Evolutionary conservation across 2,329 filamentous ascomycete genomes (phyloP), one percentile per base, ranked within the genome.

Genomic region (Magnaporthales sp.): DNA sequence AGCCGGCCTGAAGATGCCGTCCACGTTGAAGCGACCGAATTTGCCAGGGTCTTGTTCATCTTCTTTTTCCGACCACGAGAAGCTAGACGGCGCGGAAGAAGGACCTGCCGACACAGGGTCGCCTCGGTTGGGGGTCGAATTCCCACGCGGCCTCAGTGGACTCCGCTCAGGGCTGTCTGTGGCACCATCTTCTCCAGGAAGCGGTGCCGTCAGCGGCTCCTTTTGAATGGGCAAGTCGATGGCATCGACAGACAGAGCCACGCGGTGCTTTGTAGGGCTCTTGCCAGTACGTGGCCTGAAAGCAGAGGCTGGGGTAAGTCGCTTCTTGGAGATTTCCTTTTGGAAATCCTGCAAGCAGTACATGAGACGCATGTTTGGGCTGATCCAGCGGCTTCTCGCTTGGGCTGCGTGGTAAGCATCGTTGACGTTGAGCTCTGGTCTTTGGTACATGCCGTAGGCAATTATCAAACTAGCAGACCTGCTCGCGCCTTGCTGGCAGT

Each of bases 351-450:
- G 91, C 63, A 96, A 80, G 71, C 92, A 93, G 82, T 95, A 95
- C 83, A 96, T 93, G 70, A 96, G 82, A 71, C 91, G 91, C 92
- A 96, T 96, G 76, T 96, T 96, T 0, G 91, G 91, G 67, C 91
- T 93, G 71, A 96, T 94, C 91, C 92, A 96, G 73, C 84, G 87
- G 76, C 91, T 95, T 78, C 90, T 90, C 66, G 86, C 84, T 77
- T 96, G 92, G 2, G 92, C 91, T 2, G 88, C 85, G 74, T 92
- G 88, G 74, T 95, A 95, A 2, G 91, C 91, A 74, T 94, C 91
- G 73, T 94, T 93, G 66, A 94, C 91, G 71, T 84, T 91, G 72
- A 92, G 79, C 6, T 87, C 84, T 1, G 91, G 91, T 68, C 92
- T 90, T 74, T 89, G 89, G 76, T 91, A 95, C 67, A 96, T 79